phyloP scores from a whole-genome alignment of 805 yeast genomes.

The Candida sithepensis region DNA sequence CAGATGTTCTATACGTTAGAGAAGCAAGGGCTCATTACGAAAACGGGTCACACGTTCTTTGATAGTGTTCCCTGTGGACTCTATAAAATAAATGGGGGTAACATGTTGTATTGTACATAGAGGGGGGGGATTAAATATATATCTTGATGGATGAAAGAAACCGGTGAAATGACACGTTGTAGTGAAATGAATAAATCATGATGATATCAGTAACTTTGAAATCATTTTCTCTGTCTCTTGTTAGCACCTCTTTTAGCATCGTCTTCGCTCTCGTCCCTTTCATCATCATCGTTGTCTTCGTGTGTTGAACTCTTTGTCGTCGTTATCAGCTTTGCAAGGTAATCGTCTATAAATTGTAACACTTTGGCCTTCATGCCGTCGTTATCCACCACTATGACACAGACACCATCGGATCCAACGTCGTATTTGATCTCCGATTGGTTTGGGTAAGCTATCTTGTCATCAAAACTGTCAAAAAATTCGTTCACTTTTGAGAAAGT shows the following conservation, averaged over 20 bases:
- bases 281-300: constrained; percentile 7
- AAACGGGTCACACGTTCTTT: too few relatives aligned
- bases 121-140: too few relatives aligned
- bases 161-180: too few relatives aligned
- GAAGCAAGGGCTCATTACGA: too few relatives aligned
- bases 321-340: constrained; percentile 3
- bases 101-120: too few relatives aligned
- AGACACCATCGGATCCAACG: constrained; percentile 58
- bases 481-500: constrained; percentile 45
- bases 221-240: constrained; percentile 10
- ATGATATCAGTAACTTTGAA: neutral
- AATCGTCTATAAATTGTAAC: constrained; percentile 40
- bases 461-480: constrained; percentile 53
- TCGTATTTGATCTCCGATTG: constrained; percentile 54
- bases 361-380: constrained; percentile 35
- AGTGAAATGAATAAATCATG: too few relatives aligned
- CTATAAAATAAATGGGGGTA: too few relatives aligned
- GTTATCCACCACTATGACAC: constrained; percentile 50
- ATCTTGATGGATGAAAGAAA: too few relatives aligned
- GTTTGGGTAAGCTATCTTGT: constrained; percentile 48
- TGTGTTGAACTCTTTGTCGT: neutral
- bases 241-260: constrained; percentile 1
- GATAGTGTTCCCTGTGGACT: too few relatives aligned
- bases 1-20: too few relatives aligned
- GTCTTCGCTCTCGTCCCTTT: constrained; percentile 9